Base-by-base conservation (phyloP, 2,329 filamentous ascomycete genomes). In the Didymella arachidicola region DNA sequence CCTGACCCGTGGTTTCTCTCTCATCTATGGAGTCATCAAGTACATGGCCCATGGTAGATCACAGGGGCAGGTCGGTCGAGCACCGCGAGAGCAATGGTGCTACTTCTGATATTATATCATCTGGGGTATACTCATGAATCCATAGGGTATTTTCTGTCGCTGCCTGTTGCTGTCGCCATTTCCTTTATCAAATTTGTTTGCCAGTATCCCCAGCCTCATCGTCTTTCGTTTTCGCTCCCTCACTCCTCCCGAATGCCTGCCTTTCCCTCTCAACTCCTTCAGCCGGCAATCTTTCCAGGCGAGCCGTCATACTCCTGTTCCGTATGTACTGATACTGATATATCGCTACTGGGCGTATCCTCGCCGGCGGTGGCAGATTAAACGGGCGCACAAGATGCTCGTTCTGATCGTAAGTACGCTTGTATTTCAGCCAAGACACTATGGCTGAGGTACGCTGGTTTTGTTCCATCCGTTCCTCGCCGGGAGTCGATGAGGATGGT, bases 11-110 rank as follows among this genome's bases (percentile, higher is more conserved):
- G 45, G 45, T 16, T 48, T 48, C 22, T 48, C 38, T 18, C 22
- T 48, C 32, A 48, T 38, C 32, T 48, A 48, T 48, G 45, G 29
- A 5, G 45, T 48, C 12, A 48, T 32, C 30, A 48, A 36, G 32
- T 16, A 32, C 45, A 48, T 48, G 45, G 18, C 11, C 25, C 30
- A 32, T 4, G 29, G 18, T 14, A 48, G 45, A 38, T 32, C 45
- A 10, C 45, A 48, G 18, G 38, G 45, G 45, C 45, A 48, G 32
- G 38, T 48, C 14, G 45, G 7, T 36, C 32, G 32, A 36, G 32
- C 32, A 36, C 32, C 32, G 16, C 16, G 32, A 36, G 32, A 36
- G 8, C 16, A n/a, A 36, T n/a, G 32, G 14, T 36, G 16, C 6
- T n/a, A 16, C 32, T 4, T 36, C n/a, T 16, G n/a, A 6, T 36